A percentile compares a stretch with the other conserved stretches of the same genome.
phyloP scores from a whole-genome alignment of 148 eudicot genomes.

The Amaranthus cruentus region DNA sequence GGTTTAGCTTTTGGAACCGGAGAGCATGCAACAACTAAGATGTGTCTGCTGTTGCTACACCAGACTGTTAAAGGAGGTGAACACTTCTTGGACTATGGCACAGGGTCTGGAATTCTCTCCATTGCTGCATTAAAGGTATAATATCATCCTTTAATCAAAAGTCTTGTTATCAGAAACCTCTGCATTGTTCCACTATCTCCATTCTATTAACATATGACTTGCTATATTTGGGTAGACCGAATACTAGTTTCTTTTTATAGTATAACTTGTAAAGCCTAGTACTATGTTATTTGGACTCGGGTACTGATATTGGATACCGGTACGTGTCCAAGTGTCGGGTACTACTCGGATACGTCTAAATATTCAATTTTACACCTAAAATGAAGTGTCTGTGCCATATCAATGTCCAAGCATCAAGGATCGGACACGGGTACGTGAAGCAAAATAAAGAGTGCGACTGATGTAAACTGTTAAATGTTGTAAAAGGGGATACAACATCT shows the following conservation, averaged over 20 bases:
- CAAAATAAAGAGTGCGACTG: not conserved
- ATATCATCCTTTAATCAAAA: not conserved
- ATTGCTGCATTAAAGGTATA: conserved; percentile 91
- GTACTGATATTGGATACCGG: too few species aligned
- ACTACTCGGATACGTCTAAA: too few species aligned
- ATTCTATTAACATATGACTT: not conserved
- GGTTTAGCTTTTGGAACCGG: conserved; percentile 96
- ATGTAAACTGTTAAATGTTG: not conserved
- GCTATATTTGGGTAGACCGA: not conserved
- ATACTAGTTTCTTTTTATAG: not conserved
- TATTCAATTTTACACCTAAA: too few species aligned
- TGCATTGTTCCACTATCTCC: not conserved
- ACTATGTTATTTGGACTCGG: too few species aligned
- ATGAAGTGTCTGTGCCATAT: too few species aligned
- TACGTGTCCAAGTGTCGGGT: too few species aligned
- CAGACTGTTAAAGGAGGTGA: conserved; percentile 72
- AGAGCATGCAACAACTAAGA: conserved; percentile 92
- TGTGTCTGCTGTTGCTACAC: conserved; percentile 68
- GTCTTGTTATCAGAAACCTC: not conserved
- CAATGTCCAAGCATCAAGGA: too few species aligned
- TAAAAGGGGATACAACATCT: not conserved
- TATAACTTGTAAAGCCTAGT: not conserved
- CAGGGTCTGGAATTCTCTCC: conserved; percentile 93
- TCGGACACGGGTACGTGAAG: too few species aligned
- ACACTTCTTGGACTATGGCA: conserved; percentile 80